Percentiles rank a stretch among this genome's conserved stretches.
Conservation (phyloP, 345 rosid genomes). For the Acer negundo region DNA sequence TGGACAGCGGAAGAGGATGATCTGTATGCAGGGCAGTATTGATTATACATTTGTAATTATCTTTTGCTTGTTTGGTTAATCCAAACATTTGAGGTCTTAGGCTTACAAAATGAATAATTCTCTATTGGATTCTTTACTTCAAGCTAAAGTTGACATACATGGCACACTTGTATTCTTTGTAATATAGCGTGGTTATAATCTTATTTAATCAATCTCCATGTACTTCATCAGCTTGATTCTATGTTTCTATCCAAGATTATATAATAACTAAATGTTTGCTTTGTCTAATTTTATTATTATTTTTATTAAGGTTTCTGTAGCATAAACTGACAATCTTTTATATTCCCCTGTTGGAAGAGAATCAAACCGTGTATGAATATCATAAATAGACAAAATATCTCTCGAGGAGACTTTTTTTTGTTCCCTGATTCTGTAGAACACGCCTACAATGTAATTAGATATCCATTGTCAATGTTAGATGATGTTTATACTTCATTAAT, state of each 20-base stretch:
- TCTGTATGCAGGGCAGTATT: background rate
- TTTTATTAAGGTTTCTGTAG: background rate
- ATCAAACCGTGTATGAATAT: background rate
- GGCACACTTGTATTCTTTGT: background rate
- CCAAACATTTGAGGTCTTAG: background rate
- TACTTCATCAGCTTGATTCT: background rate
- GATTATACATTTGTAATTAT: background rate
- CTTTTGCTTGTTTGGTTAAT: background rate
- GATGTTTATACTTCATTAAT: no score
- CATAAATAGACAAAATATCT: background rate
- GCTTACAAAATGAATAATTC: background rate
- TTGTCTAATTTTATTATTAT: background rate
- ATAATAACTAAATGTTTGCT: background rate
- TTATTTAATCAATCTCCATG: background rate
- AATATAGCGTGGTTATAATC: background rate
- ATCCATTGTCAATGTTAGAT: background rate
- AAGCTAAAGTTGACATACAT: background rate
- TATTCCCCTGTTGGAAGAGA: background rate
- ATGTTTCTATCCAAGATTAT: background rate
- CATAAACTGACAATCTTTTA: background rate
- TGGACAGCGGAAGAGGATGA: conserved; percentile 8
- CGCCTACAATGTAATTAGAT: background rate
- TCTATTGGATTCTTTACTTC: background rate
- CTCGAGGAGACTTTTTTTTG: background rate
- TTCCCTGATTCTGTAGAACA: background rate